A percentile compares a stretch with the other conserved stretches of the same genome.
Conservation (phyloP, 805 yeast species). For the Yarrowia porcina region DNA sequence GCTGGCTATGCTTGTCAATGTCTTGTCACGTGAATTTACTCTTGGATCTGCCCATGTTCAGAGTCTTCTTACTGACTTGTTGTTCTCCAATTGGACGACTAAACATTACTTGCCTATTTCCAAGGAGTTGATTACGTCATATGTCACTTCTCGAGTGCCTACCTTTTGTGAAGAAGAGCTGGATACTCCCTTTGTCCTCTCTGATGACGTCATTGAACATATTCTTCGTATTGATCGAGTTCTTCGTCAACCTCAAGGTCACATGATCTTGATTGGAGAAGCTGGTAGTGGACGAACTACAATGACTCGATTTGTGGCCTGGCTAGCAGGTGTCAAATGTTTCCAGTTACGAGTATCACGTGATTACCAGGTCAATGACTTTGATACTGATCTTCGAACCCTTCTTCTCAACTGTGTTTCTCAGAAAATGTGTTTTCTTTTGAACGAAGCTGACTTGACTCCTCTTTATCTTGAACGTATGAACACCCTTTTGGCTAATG, state of each 20-base stretch:
- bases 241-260: constrained; percentile 82
- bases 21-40: constrained; percentile 44
- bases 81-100: constrained; percentile 75
- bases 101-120: constrained; percentile 57
- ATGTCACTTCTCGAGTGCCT: constrained; percentile 59
- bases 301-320: constrained; percentile 74
- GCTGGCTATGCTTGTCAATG: constrained; percentile 36
- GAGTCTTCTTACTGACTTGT: constrained; percentile 50
- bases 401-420: constrained; percentile 51
- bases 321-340: constrained; percentile 78
- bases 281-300: constrained; percentile 77
- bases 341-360: constrained; percentile 56
- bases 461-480: constrained; percentile 82
- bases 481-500: constrained; percentile 90
- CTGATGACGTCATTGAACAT: constrained; percentile 70
- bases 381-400: constrained; percentile 60
- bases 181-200: constrained; percentile 57
- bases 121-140: constrained; percentile 47
- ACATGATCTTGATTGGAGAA: constrained; percentile 78
- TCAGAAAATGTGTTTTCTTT: constrained; percentile 58
- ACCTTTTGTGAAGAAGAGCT: constrained; percentile 78
- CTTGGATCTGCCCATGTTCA: constrained; percentile 43
- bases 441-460: constrained; percentile 77
- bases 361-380: constrained; percentile 56
- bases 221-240: constrained; percentile 77